These are phyloP conservation scores for Plenodomus tracheiphilus DNA, from an alignment of 2,329 filamentous ascomycete species.

Conservation along the genomic window DNA sequence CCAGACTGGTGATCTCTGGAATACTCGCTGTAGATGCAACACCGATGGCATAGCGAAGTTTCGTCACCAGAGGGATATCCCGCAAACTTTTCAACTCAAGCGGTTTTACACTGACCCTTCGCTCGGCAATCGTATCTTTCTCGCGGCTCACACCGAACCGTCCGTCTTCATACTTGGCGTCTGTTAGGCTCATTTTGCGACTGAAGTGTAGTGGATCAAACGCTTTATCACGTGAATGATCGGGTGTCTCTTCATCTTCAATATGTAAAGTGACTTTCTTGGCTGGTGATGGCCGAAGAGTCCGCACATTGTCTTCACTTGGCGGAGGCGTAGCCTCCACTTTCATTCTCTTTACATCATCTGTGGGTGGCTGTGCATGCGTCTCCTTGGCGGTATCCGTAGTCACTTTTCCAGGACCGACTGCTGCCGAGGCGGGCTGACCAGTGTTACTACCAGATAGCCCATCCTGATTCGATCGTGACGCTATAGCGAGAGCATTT, in stretches of 20 bases:
- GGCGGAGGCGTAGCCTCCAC: slow-evolving; percentile 38
- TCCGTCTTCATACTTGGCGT: slow-evolving; percentile 59
- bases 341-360: neutral
- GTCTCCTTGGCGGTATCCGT: neutral
- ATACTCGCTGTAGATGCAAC: slow-evolving; percentile 24
- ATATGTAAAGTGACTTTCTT: slow-evolving; percentile 6
- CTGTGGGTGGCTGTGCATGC: neutral
- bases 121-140: slow-evolving; percentile 2
- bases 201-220: slow-evolving; percentile 59
- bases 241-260: slow-evolving; percentile 5
- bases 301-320: slow-evolving; percentile 51
- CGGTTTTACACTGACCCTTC: slow-evolving; percentile 1
- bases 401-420: neutral
- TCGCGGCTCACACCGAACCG: slow-evolving; percentile 42
- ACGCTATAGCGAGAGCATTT: slow-evolving; percentile 25
- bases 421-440: slow-evolving; percentile 1
- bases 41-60: slow-evolving; percentile 35
- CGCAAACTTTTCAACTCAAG: slow-evolving; percentile 25
- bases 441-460: slow-evolving; percentile 4
- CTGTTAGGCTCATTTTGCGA: slow-evolving; percentile 51
- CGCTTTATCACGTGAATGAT: slow-evolving; percentile 45
- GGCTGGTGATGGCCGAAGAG: slow-evolving; percentile 51
- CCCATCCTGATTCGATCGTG: slow-evolving; percentile 2
- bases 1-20: slow-evolving; percentile 19
- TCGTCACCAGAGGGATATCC: slow-evolving; percentile 35